Base-by-base conservation (phyloP, 139 green algal species). In the Chlamydomonas schloesseri region DNA sequence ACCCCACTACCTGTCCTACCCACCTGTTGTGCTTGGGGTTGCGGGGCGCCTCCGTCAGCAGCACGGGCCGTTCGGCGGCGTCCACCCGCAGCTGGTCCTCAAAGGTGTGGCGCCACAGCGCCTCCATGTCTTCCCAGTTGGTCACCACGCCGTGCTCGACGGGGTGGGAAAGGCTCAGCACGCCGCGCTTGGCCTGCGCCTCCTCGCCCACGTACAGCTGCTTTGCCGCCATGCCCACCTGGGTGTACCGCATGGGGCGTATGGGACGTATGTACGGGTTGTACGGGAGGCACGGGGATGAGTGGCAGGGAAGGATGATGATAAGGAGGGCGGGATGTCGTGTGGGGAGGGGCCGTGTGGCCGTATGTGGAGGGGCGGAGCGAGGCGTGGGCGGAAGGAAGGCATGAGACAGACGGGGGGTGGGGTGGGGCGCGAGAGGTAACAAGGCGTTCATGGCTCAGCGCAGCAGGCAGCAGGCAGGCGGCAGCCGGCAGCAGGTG, bases 101-200 rank as follows among this genome's bases (percentile, higher is more conserved):
- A 76, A 99, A 99, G 50, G 97, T 99, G 93, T 99, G 96, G 83
- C 98, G 95, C 97, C 97, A 99, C 82, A 99, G 97, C 88, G 98
- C 97, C 92, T 98, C 96, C 89, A 98, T 98, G 90, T 98, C 97
- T 76, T 98, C 96, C 97, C 97, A 99, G 93, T 99, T 97, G 53
- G 94, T 99, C 57, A 99, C 97, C 53, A 99, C 97, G 71, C 96
- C 96, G 81, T 98, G 95, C 76, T 95, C 94, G 67, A 99, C 98
- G 65, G 97, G 97, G 87, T 99, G 98, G 84, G 97, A 97, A 42
- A 99, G 89, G 23, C 93, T 91, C 28, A 99, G 93, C 68, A 99
- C 98, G 77, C 97, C 97, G 42, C 97, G 90, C 94, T 99, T 99
- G 78, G 93, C 94, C 55, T 99, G 96, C 8, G 97, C 97, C 90